These are phyloP conservation scores for Amanita muscaria DNA, from an alignment of 768 basidiomycete genomes.

Conservation along the genomic window DNA sequence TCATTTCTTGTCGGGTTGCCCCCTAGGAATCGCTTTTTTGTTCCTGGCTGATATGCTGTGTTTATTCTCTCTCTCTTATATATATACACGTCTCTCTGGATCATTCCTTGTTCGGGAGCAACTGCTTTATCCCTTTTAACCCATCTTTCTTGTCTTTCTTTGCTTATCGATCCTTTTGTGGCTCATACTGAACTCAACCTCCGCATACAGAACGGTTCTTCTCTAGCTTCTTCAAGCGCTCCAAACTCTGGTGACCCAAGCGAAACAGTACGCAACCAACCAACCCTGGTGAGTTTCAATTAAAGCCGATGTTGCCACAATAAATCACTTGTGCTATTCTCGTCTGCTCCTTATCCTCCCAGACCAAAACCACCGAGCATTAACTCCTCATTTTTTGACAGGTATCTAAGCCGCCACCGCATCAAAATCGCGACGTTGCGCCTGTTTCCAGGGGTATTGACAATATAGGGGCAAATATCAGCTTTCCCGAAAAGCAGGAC, in stretches of 20 bases:
- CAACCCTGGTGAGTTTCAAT: conserved; percentile 4
- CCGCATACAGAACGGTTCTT: background rate
- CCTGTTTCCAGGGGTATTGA: background rate
- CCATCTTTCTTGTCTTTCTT: background rate
- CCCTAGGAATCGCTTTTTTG: conserved; percentile 8
- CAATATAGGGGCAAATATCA: conserved; percentile 9
- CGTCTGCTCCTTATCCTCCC: background rate
- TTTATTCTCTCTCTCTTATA: conserved; percentile 7
- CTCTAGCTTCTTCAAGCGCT: background rate
- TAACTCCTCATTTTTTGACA: background rate
- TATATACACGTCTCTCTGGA: conserved; percentile 1
- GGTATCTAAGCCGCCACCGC: background rate
- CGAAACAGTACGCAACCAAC: background rate
- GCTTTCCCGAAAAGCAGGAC: background rate
- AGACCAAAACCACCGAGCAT: background rate
- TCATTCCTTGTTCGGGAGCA: background rate
- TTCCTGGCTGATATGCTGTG: conserved; percentile 7
- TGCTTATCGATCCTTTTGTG: no score
- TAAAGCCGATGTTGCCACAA: no score
- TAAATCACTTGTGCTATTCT: background rate
- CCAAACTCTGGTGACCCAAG: background rate
- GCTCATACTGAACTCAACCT: conserved; percentile 2
- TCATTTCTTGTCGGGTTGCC: conserved; percentile 8
- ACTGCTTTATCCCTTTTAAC: background rate
- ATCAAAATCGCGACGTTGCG: background rate